Conservation (phyloP, 2,329 filamentous ascomycete species). For the Verticillium longisporum region DNA sequence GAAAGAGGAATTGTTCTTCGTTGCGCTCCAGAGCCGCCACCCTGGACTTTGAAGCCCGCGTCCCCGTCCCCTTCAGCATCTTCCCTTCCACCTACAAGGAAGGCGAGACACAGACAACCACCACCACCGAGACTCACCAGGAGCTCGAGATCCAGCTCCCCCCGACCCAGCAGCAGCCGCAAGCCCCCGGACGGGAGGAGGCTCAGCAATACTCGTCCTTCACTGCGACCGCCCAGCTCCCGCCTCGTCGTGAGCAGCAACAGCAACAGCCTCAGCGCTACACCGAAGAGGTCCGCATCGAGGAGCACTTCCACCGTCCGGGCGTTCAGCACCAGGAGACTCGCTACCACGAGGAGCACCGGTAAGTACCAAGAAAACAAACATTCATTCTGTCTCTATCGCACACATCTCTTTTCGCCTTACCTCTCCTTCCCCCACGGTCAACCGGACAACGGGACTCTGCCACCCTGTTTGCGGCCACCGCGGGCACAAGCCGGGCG, state of each 20-base stretch:
- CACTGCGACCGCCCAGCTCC: constrained; percentile 53
- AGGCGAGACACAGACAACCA: constrained; percentile 27
- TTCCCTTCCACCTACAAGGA: constrained; percentile 95
- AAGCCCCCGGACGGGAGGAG: constrained; percentile 78
- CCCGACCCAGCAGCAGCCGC: constrained; percentile 27
- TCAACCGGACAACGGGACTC: not conserved
- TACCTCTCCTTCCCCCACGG: not conserved
- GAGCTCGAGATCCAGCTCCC: constrained; percentile 79
- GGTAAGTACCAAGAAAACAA: constrained; percentile 33
- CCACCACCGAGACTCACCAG: constrained; percentile 61
- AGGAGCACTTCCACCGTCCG: constrained; percentile 70
- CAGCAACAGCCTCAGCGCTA: constrained; percentile 37
- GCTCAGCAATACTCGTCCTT: constrained; percentile 87
- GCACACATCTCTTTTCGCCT: not conserved
- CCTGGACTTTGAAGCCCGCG: constrained; percentile 99
- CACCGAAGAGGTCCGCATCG: constrained; percentile 76
- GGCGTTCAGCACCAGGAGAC: constrained; percentile 48
- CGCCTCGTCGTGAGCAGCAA: constrained; percentile 42
- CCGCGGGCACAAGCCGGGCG: not conserved
- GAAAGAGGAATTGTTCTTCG: constrained; percentile 55
- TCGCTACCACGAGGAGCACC: constrained; percentile 44
- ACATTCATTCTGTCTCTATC: not conserved
- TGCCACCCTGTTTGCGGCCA: not conserved
- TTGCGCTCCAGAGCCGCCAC: constrained; percentile 72
- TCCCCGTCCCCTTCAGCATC: constrained; percentile 99